Conservation (phyloP, 768 basidiomycete species). For the Xerocomellus dryophilus region DNA sequence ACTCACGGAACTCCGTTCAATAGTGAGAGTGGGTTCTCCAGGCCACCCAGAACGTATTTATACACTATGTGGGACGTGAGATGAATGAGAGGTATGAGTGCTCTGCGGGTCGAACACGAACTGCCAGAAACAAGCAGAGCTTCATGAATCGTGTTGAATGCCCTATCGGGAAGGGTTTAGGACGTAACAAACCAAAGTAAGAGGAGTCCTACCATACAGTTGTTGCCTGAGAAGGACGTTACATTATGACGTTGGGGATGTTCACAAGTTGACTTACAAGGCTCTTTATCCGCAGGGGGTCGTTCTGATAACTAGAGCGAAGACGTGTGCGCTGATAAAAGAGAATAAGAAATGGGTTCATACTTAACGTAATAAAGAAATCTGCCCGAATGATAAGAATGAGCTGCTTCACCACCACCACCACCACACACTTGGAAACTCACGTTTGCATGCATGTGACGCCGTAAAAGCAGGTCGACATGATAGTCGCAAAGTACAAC, state of each 20-base stretch:
- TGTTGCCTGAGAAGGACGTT: neutral
- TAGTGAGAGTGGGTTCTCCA: neutral
- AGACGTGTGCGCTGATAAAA: too few species aligned
- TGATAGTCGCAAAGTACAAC: too few species aligned
- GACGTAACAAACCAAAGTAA: neutral
- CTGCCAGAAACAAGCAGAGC: conserved; percentile 4
- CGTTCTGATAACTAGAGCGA: too few species aligned
- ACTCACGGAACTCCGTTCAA: neutral
- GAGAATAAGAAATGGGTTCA: too few species aligned
- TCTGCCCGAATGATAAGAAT: too few species aligned
- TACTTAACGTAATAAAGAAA: too few species aligned
- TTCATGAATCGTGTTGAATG: conserved; percentile 13
- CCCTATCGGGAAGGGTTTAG: conserved; percentile 2
- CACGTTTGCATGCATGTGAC: too few species aligned
- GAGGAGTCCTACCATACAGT: conserved; percentile 1
- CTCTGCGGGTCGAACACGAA: neutral
- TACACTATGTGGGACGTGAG: neutral
- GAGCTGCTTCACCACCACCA: too few species aligned
- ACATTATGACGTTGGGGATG: neutral
- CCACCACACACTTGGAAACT: too few species aligned
- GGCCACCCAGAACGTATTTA: neutral
- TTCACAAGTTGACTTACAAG: too few species aligned
- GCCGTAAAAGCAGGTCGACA: too few species aligned
- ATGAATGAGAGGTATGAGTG: neutral
- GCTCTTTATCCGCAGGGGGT: too few species aligned